Evolutionary conservation across 768 basidiomycete genomes (phyloP), one percentile per base, ranked within the genome.

Genomic region (Kwoniella sp.): DNA sequence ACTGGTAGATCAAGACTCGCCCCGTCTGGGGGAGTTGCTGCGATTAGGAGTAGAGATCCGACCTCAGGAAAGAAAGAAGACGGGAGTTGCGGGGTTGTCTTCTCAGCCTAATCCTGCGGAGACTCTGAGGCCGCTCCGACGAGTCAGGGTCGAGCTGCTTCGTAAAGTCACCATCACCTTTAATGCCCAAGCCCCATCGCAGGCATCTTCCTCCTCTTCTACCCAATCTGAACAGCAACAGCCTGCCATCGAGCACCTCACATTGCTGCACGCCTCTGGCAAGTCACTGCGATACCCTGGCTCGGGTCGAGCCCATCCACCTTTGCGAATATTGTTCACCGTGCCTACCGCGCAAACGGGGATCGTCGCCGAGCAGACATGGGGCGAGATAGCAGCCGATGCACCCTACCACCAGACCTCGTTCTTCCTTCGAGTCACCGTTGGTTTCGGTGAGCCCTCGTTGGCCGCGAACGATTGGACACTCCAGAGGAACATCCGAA

Each of bases 271-370:
- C 13, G 86, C 89, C 7, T 92, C 93, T 15, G 95, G 95, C 50
- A 93, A 92, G 47, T 89, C 91, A 21, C 92, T 92, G 77, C 88
- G 92, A 50, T 92, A 96, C 76, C 92, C 96, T 87, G 67, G 72
- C 24, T 26, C 64, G 4, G 0, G 84, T 85, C 49, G 85, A 85
- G 15, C 84, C 89, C 2, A 85, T 93, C 64, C 89, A 85, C 68
- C 83, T 91, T 40, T 77, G 1, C 56, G 75, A 44, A 57, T 77
- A 1, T 86, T 92, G 2, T 90, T 97, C 64, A 82, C 94, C 27
- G 83, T 97, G 17, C 91, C 91, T 71, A 71, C 76, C 13, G 29
- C 57, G 2, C 57, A 64, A 19, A 49, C 44, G 72, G 79, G 60
- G 82, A 84, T 54, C 81, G 83, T 60, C 82, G 81, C 49, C 82